phyloP scores from a whole-genome alignment of 169 alveolate genomes.

The Plasmodium chabaudi region DNA sequence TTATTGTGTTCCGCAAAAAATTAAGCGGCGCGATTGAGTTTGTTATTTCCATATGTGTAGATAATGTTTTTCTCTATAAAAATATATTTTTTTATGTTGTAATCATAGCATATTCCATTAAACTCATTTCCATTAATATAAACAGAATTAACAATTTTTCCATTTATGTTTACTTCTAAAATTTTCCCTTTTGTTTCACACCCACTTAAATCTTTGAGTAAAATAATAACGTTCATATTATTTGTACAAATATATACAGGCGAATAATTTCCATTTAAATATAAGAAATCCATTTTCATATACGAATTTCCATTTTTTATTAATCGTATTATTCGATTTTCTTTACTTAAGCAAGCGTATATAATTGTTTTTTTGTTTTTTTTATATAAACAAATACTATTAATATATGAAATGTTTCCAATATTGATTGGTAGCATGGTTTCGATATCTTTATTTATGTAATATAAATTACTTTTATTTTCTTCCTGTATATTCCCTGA shows the following conservation, averaged over 20 bases:
- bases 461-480: conserved; percentile 52
- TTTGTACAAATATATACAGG: conserved; percentile 67
- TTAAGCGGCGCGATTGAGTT: no score
- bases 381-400: conserved; percentile 61
- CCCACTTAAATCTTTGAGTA: conserved; percentile 76
- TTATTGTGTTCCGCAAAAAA: no score
- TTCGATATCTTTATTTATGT: conserved; percentile 72
- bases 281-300: conserved; percentile 32
- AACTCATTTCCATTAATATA: conserved; percentile 51
- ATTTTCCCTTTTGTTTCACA: conserved; percentile 49
- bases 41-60: conserved; percentile 26
- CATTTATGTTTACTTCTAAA: conserved; percentile 53
- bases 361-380: conserved; percentile 17
- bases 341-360: conserved; percentile 70
- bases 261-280: conserved; percentile 53
- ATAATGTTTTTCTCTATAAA: conserved; percentile 61
- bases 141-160: conserved; percentile 50
- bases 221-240: conserved; percentile 44
- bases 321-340: conserved; percentile 60
- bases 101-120: conserved; percentile 74
- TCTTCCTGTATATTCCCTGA: conserved; percentile 74
- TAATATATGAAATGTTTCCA: conserved; percentile 26
- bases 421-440: conserved; percentile 51
- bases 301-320: conserved; percentile 64
- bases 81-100: conserved; percentile 43